phyloP scores from a whole-genome alignment of 495 filamentous ascomycete species.

The Penicillium daleae region DNA sequence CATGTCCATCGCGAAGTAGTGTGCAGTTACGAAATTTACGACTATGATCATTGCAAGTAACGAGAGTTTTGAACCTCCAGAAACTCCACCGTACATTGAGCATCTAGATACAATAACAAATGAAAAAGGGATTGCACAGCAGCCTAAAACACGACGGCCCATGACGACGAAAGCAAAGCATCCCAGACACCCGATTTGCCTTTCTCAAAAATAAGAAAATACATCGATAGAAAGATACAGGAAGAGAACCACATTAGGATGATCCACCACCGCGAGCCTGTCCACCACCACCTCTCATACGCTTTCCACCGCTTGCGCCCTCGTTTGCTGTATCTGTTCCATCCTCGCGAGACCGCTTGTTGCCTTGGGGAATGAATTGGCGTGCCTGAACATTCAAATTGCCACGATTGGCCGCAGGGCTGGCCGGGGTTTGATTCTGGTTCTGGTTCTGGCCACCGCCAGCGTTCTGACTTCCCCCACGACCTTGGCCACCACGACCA shows the following conservation, averaged over 20 bases:
- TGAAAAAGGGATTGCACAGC: conserved; percentile 7
- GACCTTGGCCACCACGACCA: conserved; percentile 46
- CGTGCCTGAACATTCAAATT: conserved; percentile 56
- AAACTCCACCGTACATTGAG: conserved; percentile 19
- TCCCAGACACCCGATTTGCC: neutral
- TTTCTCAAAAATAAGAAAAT: conserved; percentile 11
- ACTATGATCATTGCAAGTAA: neutral
- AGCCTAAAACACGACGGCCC: neutral
- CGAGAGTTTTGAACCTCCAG: neutral
- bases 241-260: conserved; percentile 9
- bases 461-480: conserved; percentile 50
- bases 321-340: conserved; percentile 51
- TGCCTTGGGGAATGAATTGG: conserved; percentile 66
- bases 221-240: conserved; percentile 17
- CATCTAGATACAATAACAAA: conserved; percentile 26
- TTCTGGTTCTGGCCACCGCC: conserved; percentile 24
- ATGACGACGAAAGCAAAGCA: neutral
- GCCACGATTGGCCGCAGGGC: conserved; percentile 40
- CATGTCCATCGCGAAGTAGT: neutral
- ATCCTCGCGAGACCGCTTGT: conserved; percentile 68
- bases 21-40: neutral
- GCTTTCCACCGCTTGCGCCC: conserved; percentile 51
- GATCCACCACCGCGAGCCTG: conserved; percentile 34
- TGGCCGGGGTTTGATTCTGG: conserved; percentile 32
- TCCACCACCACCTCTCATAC: conserved; percentile 55